Conservation (phyloP, 1,139 yeast species). For the Trichomonascaceae sp. region DNA sequence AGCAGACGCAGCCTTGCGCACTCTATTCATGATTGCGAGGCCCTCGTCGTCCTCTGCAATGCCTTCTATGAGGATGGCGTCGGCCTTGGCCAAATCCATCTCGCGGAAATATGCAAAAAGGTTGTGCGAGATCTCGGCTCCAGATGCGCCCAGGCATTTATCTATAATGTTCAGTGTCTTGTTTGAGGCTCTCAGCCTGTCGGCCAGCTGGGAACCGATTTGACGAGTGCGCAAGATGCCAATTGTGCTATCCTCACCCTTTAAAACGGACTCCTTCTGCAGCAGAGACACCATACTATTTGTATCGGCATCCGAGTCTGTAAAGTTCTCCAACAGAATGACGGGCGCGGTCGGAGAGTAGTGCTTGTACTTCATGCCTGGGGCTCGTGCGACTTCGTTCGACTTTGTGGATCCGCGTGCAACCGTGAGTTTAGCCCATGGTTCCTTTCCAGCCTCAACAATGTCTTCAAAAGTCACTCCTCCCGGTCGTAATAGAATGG, state of each 20-base stretch:
- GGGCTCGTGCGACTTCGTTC: conserved; percentile 71
- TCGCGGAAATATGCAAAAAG: conserved; percentile 60
- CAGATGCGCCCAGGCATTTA: conserved; percentile 42
- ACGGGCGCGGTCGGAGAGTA: conserved; percentile 87
- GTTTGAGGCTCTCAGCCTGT: too few relatives aligned
- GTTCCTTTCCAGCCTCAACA: conserved; percentile 42
- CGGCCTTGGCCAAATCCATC: conserved; percentile 47
- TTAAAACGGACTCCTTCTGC: too few relatives aligned
- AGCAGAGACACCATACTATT: too few relatives aligned
- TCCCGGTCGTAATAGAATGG: conserved; percentile 84
- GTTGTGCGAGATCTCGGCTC: conserved; percentile 57
- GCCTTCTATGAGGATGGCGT: conserved; percentile 62
- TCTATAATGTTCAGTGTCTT: conserved; percentile 22
- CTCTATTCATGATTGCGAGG: conserved; percentile 84
- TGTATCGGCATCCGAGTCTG: conserved; percentile 28
- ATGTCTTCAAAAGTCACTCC: conserved; percentile 79
- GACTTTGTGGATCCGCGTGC: conserved; percentile 55
- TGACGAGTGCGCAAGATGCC: conserved; percentile 35
- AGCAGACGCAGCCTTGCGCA: conserved; percentile 70
- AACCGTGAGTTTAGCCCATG: conserved; percentile 50
- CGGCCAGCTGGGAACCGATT: conserved; percentile 7
- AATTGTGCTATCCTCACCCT: conserved; percentile 3
- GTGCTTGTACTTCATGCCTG: conserved; percentile 96
- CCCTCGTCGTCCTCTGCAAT: conserved; percentile 64
- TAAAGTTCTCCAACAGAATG: conserved; percentile 44